Evolutionary conservation across 2,329 filamentous ascomycete species (phyloP), one percentile per base, ranked within the genome.

Genomic region (Neonectria magnoliae): DNA sequence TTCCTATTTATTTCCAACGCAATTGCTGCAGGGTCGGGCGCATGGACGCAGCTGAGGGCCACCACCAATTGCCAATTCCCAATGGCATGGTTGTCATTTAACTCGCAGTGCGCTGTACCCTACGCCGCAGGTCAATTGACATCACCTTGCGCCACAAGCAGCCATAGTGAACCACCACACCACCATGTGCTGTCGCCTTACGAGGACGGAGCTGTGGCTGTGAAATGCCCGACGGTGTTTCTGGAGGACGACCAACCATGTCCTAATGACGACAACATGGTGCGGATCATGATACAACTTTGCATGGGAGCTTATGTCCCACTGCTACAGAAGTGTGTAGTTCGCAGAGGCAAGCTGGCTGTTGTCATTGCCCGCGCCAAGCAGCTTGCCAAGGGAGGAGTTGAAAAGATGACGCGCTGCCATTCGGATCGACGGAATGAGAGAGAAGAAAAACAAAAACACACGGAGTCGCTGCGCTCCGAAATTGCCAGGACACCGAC

Each of bases 121-220:
- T 57, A 31, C 54, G 42, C 29, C 41, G 20, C 50, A 47, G 42
- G 48, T 18, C 55, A 54, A 60, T 61, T 66, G 65, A 70, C 68
- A 68, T 66, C 61, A 68, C 58, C 47, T 45, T 36, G 57, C 58
- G 70, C 68, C 70, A 71, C 67, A 70, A 56, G 25, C 25, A 25
- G 25, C 57, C 13, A 57, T 18, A 22, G 50, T 51, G 9, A 27
- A 69, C 52, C 14, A 64, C 66, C 70, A 64, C 67, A 68, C 36
- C 9, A 51, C 42, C 60, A 71, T 64, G 57, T 44, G 31, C 66
- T 25, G n/a, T 60, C 56, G 9, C 38, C 42, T 45, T 27, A 25
- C 53, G 27, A 38, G 42, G 44, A 20, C 13, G 20, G 7, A 8
- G 36, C 36, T 54, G 47, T 54, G 42, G 29, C 52, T 54, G 38